Conservation (phyloP, 2,329 filamentous ascomycete genomes). For the Penicillium oxalicum region DNA sequence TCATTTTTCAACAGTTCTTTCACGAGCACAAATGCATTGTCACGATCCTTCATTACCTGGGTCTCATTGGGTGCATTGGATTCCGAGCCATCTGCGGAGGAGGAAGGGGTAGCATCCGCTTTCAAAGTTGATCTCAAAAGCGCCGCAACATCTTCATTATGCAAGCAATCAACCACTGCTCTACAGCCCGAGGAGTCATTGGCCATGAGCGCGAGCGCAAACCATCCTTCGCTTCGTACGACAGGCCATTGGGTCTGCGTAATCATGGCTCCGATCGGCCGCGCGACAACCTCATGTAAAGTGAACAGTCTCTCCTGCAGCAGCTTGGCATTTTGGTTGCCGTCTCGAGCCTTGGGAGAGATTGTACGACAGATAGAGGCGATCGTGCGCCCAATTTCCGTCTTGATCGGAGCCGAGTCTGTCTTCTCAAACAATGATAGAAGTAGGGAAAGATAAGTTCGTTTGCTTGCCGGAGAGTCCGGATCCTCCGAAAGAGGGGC, state of each 20-base stretch:
- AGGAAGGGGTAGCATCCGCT: slow-evolving; percentile 10
- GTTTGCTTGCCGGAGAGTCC: slow-evolving; percentile 23
- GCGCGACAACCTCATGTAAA: slow-evolving; percentile 32
- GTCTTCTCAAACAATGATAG: slow-evolving; percentile 39
- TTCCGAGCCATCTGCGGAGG: slow-evolving; percentile 13
- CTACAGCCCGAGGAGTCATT: slow-evolving; percentile 28
- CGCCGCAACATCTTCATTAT: slow-evolving; percentile 30
- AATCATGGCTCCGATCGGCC: slow-evolving; percentile 40
- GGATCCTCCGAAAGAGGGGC: slow-evolving; percentile 25
- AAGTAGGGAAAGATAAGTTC: slow-evolving; percentile 38
- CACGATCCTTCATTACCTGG: slow-evolving; percentile 34
- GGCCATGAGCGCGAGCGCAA: slow-evolving; percentile 45
- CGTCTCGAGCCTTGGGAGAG: slow-evolving; percentile 24
- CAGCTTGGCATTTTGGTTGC: slow-evolving; percentile 15
- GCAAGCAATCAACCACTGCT: slow-evolving; percentile 32
- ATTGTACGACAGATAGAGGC: slow-evolving; percentile 42
- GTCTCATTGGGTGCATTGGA: slow-evolving; percentile 20
- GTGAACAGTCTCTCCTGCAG: slow-evolving; percentile 32
- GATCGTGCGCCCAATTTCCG: slow-evolving; percentile 43
- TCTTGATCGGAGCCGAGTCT: slow-evolving; percentile 41
- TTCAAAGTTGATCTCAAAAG: slow-evolving; percentile 30
- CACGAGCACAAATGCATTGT: slow-evolving; percentile 37
- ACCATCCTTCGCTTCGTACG: slow-evolving; percentile 46
- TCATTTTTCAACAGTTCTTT: slow-evolving; percentile 36
- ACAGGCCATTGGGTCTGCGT: slow-evolving; percentile 44